Conservation (phyloP, 306 rosid species). For the Vicia villosa region DNA sequence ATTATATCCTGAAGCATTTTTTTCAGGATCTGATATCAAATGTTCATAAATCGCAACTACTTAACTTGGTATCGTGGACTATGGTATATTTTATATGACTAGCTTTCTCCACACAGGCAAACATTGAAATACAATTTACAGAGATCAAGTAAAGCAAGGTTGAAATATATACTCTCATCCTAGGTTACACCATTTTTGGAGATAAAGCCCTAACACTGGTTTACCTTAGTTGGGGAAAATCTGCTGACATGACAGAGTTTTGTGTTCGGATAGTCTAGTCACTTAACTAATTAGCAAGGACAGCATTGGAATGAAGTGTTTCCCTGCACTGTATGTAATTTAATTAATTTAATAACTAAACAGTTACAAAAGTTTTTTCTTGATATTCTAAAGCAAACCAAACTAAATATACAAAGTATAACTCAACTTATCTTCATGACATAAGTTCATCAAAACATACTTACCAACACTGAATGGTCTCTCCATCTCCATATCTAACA, state of each 20-base stretch:
- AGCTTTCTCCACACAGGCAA: not conserved
- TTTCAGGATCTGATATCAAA: not conserved
- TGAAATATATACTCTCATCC: conserved; percentile 6
- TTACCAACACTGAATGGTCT: conserved; percentile 37
- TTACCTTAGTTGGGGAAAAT: conserved; percentile 8
- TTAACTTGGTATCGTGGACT: not conserved
- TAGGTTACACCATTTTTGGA: conserved; percentile 6
- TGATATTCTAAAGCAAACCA: conserved; percentile 8
- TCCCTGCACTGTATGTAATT: conserved; percentile 38
- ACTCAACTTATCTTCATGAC: conserved; percentile 1
- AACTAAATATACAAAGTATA: not conserved
- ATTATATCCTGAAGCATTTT: not conserved
- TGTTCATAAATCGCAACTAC: not conserved
- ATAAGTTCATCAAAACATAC: conserved; percentile 45
- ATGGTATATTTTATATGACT: not conserved
- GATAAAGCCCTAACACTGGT: conserved; percentile 19
- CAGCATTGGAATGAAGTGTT: conserved; percentile 21
- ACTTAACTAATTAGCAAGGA: conserved; percentile 3
- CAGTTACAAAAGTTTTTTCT: not conserved
- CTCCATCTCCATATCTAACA: conserved; percentile 36
- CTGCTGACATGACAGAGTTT: conserved; percentile 20
- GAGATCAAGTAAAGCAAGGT: not conserved
- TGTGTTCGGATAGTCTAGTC: conserved; percentile 15
- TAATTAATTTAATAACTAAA: not conserved
- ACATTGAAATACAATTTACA: conserved; percentile 11